These are phyloP conservation scores for Begonia masoniana DNA, from an alignment of 306 rosid genomes.

Conservation along the genomic window DNA sequence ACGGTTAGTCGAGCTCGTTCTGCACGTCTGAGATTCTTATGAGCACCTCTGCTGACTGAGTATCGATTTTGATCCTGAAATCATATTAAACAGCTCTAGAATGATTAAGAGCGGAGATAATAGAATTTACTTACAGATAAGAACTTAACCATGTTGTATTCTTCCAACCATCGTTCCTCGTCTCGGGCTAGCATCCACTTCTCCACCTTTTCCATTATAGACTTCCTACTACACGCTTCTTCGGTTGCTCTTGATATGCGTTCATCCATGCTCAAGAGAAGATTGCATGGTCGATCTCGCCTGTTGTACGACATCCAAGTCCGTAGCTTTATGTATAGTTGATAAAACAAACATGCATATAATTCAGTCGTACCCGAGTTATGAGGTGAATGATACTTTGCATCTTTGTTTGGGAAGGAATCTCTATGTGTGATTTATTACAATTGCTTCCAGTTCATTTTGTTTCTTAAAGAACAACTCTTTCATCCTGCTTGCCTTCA, in stretches of 20 bases:
- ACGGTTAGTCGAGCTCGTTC: slow-evolving; percentile 83
- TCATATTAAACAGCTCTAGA: slow-evolving; percentile 7
- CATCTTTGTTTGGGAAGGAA: slow-evolving; percentile 60
- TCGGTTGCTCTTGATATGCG: slow-evolving; percentile 82
- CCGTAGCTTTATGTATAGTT: neutral
- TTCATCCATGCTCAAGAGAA: slow-evolving; percentile 90
- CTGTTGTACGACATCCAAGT: slow-evolving; percentile 30
- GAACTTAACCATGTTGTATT: slow-evolving; percentile 63
- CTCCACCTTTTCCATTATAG: slow-evolving; percentile 92
- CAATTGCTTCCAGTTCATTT: slow-evolving; percentile 67
- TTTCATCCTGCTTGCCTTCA: slow-evolving; percentile 92
- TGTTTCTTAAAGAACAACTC: slow-evolving; percentile 83
- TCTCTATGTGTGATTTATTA: slow-evolving; percentile 74
- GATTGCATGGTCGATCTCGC: slow-evolving; percentile 95
- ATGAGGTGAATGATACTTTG: slow-evolving; percentile 56
- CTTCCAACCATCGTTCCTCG: slow-evolving; percentile 98
- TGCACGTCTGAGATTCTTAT: slow-evolving; percentile 90
- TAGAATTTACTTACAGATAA: slow-evolving; percentile 3
- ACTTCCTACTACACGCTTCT: slow-evolving; percentile 86
- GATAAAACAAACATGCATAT: slow-evolving; percentile 2
- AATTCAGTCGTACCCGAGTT: slow-evolving; percentile 44
- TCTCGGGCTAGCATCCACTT: slow-evolving; percentile 82
- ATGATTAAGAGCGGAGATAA: slow-evolving; percentile 13
- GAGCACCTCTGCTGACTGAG: slow-evolving; percentile 95
- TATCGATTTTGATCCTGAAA: slow-evolving; percentile 88